Percentiles rank a stretch among this genome's conserved stretches.
Conservation (phyloP, 2,329 filamentous ascomycete genomes). For the Fusarium veterinarium region DNA sequence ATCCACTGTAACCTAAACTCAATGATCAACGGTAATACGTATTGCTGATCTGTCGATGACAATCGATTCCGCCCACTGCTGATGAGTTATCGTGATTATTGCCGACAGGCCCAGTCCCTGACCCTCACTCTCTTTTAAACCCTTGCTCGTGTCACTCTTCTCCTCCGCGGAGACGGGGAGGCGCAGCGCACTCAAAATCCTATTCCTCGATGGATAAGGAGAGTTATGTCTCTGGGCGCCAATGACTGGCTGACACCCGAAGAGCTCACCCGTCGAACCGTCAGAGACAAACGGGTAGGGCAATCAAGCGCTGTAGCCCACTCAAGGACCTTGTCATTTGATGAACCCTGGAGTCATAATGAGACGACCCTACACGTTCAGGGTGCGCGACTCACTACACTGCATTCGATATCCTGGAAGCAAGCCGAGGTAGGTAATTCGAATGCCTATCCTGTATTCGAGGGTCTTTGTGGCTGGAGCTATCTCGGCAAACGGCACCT, state of each 20-base stretch:
- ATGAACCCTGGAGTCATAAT: neutral
- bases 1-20: constrained; percentile 3
- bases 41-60: constrained; percentile 15
- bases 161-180: constrained; percentile 2
- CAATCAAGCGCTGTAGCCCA: constrained; percentile 11
- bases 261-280: constrained; percentile 12
- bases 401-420: neutral
- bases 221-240: constrained; percentile 18
- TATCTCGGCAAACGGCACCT: constrained; percentile 16
- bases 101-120: neutral
- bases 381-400: constrained; percentile 2
- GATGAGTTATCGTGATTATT: neutral
- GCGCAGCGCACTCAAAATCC: constrained; percentile 2
- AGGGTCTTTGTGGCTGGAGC: constrained; percentile 2
- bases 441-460: constrained; percentile 12
- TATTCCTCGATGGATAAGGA: neutral
- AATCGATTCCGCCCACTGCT: constrained; percentile 11
- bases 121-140: neutral
- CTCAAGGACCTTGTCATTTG: neutral
- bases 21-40: constrained; percentile 18
- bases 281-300: constrained; percentile 16
- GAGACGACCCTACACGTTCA: neutral
- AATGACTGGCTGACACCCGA: constrained; percentile 13
- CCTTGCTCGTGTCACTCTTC: neutral
- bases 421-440: constrained; percentile 4